phyloP scores from a whole-genome alignment of 805 yeast species.

The Cyberlindnera euphorbiae region DNA sequence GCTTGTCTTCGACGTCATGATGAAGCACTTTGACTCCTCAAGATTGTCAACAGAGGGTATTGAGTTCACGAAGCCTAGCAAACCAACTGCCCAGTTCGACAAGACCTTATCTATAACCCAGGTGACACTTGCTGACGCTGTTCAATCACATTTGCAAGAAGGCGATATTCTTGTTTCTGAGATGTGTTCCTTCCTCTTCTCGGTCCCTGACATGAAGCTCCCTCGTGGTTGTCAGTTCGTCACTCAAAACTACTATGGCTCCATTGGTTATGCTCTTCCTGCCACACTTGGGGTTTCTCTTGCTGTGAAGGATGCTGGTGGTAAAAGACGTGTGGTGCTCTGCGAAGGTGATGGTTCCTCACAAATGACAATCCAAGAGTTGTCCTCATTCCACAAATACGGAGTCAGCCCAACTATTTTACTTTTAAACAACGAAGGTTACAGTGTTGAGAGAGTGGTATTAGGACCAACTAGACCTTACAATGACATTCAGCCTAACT shows the following conservation, averaged over 20 bases:
- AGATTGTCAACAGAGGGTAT: not conserved
- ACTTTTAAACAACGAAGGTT: conserved; percentile 60
- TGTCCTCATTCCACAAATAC: conserved; percentile 53
- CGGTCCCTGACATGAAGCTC: conserved; percentile 51
- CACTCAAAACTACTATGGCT: conserved; percentile 62
- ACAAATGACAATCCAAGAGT: conserved; percentile 62
- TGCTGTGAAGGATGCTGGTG: conserved; percentile 44
- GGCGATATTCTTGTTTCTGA: conserved; percentile 59
- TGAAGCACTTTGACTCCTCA: conserved; percentile 8
- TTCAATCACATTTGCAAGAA: conserved; percentile 46
- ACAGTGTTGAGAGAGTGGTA: conserved; percentile 59
- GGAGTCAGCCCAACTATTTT: conserved; percentile 53
- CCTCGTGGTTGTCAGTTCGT: conserved; percentile 49
- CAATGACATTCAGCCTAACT: conserved; percentile 54
- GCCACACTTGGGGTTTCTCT: conserved; percentile 58
- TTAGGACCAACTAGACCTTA: conserved; percentile 51
- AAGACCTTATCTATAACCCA: conserved; percentile 12
- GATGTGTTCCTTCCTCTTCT: conserved; percentile 64
- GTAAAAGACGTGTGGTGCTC: conserved; percentile 41
- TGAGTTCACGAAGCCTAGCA: not conserved
- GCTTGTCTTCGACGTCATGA: conserved; percentile 15
- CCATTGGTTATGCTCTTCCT: conserved; percentile 62
- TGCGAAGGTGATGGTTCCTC: conserved; percentile 69
- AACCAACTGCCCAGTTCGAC: conserved; percentile 1
- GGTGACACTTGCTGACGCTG: conserved; percentile 44